Base-by-base conservation (phyloP, 2,329 filamentous ascomycete genomes). In the Epichloe gansuensis region DNA sequence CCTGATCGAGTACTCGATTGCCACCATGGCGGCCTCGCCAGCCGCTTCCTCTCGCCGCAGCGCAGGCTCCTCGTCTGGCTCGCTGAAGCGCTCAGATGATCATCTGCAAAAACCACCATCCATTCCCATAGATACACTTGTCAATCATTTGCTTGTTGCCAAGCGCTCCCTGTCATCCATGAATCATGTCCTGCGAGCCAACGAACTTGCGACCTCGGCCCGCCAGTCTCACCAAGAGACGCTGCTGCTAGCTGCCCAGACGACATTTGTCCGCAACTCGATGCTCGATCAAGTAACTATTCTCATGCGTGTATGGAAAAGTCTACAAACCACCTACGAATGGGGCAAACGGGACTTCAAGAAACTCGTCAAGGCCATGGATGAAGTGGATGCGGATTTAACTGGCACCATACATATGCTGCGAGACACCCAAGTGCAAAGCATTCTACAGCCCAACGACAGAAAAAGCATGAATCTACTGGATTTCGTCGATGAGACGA, bases 131-230 rank as follows among this genome's bases (percentile, higher is more conserved):
- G 88, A 95, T 60, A 82, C 81, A 25, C 81, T 97, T 43, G 87
- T 96, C 52, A 79, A 82, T 50, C 83, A 95, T 68, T 84, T 96
- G 38, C 81, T 96, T 41, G 84, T 85, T 34, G 87, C 91, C 8
- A 96, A 96, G 66, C 82, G 88, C 44, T 90, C 90, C 1, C 77
- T 97, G 4, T 87, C 86, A 15, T 89, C 89, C 11, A 89, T 94
- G 65, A 81, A 76, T 42, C 82, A 87, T 54, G 88, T 96, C 49
- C 84, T 87, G 64, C 86, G 87, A 54, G 90, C 89, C 57, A 90
- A 93, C 63, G 86, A 94, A 62, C 82, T 96, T 52, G 85, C 93
- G 44, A 88, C 81, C 21, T 74, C 80, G 13, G 88, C 89, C 4
- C 84, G 89, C 36, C 72, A 76, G 35, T 79, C 87, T 36, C 75